Evolutionary conservation across 1,284 basidiomycete species (phyloP).

Genomic region (Ceratobasidium sp.): DNA sequence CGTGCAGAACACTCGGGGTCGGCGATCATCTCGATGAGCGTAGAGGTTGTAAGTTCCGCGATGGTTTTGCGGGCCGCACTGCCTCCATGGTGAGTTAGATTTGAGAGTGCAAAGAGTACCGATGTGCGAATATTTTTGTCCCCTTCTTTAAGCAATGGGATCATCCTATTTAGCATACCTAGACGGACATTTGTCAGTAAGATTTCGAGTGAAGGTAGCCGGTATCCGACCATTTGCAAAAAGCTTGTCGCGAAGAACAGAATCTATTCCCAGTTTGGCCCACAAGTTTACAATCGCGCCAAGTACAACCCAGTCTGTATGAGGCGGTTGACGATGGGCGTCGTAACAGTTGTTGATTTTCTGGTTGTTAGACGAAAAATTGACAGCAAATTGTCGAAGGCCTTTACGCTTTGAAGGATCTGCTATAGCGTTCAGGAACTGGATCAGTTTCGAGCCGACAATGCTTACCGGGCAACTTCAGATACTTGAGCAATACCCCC

Average conservation of each 20-base stretch:
- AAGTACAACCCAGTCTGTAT: constrained; percentile 22
- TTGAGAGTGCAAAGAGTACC: constrained; percentile 26
- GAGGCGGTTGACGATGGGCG: constrained; percentile 8
- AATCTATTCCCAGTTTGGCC: constrained; percentile 25
- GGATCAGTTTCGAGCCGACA: neutral
- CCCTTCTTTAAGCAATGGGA: constrained; percentile 13
- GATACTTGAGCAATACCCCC: constrained; percentile 13
- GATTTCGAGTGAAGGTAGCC: neutral
- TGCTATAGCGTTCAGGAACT: neutral
- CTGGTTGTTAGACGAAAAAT: constrained; percentile 5
- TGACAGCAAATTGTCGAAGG: constrained; percentile 15
- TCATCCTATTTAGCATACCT: constrained; percentile 30
- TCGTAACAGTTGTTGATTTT: constrained; percentile 33
- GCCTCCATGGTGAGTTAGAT: constrained; percentile 28
- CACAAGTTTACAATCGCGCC: constrained; percentile 24
- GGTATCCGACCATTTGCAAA: constrained; percentile 9
- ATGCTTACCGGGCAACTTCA: constrained; percentile 22
- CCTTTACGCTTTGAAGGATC: constrained; percentile 34
- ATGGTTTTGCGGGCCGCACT: constrained; percentile 12
- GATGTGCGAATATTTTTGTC: constrained; percentile 17
- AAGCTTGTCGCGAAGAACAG: constrained; percentile 14
- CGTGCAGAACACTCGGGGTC: constrained; percentile 11
- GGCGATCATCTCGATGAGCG: constrained; percentile 19
- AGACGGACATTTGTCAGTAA: neutral
- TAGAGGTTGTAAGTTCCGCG: constrained; percentile 4